phyloP scores from a whole-genome alignment of 306 rosid genomes.

The Heteromeles arbutifolia region DNA sequence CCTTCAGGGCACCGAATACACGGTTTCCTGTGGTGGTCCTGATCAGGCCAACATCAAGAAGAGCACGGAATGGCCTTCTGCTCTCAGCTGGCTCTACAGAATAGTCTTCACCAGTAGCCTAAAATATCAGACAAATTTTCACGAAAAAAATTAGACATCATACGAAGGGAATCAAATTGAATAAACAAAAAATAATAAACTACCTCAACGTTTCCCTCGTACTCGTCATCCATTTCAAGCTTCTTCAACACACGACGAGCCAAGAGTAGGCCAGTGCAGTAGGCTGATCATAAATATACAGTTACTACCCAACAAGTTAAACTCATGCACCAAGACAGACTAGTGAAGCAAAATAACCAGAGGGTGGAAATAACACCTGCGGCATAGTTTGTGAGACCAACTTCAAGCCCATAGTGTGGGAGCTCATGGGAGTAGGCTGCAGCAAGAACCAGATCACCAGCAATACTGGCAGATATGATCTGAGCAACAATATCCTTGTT shows the following conservation, averaged over 20 bases:
- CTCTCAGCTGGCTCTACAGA: conserved; percentile 52
- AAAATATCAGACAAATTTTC: not conserved
- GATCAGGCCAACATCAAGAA: conserved; percentile 54
- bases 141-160: no score
- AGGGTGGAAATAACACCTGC: not conserved
- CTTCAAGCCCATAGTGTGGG: conserved; percentile 54
- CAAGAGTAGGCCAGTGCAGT: conserved; percentile 41
- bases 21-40: conserved; percentile 54
- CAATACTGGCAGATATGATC: conserved; percentile 52
- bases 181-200: no score
- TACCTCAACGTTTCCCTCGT: conserved; percentile 11
- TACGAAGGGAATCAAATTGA: no score
- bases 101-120: conserved; percentile 50
- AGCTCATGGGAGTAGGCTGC: conserved; percentile 67
- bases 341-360: no score
- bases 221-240: conserved; percentile 40
- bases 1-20: conserved; percentile 47
- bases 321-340: no score
- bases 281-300: conserved; percentile 7
- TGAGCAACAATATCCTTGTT: conserved; percentile 69
- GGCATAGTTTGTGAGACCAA: conserved; percentile 73
- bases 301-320: no score
- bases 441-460: conserved; percentile 63
- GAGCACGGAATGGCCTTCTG: conserved; percentile 59
- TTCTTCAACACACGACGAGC: conserved; percentile 38